Base-by-base conservation (phyloP, 257 asterid species). In the Solanum corneliomulleri region DNA sequence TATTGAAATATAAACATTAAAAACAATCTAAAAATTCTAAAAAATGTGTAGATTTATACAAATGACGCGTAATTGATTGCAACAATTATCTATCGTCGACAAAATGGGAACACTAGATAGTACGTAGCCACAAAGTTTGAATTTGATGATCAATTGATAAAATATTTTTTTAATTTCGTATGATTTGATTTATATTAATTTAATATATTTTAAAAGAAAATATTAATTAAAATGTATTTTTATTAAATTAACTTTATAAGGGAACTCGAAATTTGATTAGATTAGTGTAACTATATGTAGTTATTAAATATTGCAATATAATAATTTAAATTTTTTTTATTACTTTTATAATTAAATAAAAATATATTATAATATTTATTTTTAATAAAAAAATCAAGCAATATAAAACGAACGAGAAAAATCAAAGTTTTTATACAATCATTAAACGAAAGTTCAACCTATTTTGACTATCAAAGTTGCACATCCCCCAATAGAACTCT, bases 181-280 rank as follows among this genome's bases (percentile, higher is more conserved):
- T 52, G 18, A 52, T 6, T 52, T 52, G n/a, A 0, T 18, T 56
- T 4, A 56, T 56, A 20, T 56, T 6, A 52, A 16, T 18, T 56
- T 56, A 20, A 20, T 20, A 7, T 0, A 20, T 20, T 56, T 56
- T 56, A 0, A 2, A 20, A 56, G 0, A 20, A 56, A 18, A 56
- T 18, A 56, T 18, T 6, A 18, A 18, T 6, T 6, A 16, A 52
- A 16, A 0, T 49, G 9, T 52, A 52, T 52, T 52, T 16, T 52
- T 6, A 52, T 18, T 18, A 52, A 52, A 18, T 23, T 52, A 52
- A 52, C 11, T 18, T 52, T 52, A 6, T 52, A 52, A 16, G 10
- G 62, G 18, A 52, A 52, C 11, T 18, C 11, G 20, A 52, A 18
- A 52, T 52, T 18, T 18, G 11, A 52, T 52, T 52, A 52, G 21